Conservation (phyloP, 495 filamentous ascomycete genomes). For the Penicillium herquei region DNA sequence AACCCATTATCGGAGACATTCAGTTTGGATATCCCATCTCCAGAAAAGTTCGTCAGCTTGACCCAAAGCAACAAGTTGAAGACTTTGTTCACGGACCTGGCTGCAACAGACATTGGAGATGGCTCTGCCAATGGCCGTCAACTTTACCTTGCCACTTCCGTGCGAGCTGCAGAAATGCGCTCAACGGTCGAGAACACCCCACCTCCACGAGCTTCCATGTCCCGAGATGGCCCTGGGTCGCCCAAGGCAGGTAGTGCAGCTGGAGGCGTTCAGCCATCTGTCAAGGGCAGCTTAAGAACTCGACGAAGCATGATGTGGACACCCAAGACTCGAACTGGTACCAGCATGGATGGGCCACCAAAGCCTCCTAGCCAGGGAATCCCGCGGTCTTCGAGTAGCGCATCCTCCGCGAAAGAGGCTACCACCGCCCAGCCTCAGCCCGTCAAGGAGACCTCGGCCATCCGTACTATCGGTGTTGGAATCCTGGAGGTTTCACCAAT, state of each 20-base stretch:
- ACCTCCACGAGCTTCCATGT: conserved; percentile 29
- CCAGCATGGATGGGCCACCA: conserved; percentile 25
- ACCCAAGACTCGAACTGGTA: conserved; percentile 30
- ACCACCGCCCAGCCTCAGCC: conserved; percentile 27
- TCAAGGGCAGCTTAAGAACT: conserved; percentile 45
- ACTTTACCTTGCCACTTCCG: conserved; percentile 80
- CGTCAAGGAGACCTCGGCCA: conserved; percentile 47
- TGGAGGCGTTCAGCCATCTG: conserved; percentile 27
- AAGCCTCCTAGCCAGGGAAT: conserved; percentile 37
- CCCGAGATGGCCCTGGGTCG: conserved; percentile 37
- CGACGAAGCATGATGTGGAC: conserved; percentile 88
- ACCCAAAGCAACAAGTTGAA: conserved; percentile 65
- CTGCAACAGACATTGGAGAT: conserved; percentile 79
- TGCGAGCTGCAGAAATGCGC: conserved; percentile 62
- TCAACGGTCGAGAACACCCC: conserved; percentile 30
- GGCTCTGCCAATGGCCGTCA: conserved; percentile 61
- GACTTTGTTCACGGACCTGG: conserved; percentile 84
- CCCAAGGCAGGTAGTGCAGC: conserved; percentile 22
- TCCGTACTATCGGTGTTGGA: conserved; percentile 76
- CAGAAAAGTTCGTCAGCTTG: conserved; percentile 60
- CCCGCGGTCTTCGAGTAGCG: conserved; percentile 54
- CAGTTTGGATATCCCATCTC: conserved; percentile 72
- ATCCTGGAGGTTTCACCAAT: conserved; percentile 76
- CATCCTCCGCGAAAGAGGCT: conserved; percentile 50
- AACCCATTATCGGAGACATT: conserved; percentile 79